phyloP scores from a whole-genome alignment of 2,329 filamentous ascomycete species.

The Penicillium frequentans region DNA sequence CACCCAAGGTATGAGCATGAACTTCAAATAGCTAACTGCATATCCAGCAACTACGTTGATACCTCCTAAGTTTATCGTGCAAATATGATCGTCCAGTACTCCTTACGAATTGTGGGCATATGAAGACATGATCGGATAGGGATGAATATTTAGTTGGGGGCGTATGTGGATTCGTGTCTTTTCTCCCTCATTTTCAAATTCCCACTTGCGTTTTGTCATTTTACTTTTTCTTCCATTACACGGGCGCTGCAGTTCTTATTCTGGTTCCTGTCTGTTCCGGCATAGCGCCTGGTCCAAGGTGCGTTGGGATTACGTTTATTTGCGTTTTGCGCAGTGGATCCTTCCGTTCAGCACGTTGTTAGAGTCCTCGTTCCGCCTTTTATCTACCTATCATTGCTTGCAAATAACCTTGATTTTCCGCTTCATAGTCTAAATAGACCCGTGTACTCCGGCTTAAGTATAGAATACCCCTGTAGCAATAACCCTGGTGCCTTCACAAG shows the following conservation, averaged over 20 bases:
- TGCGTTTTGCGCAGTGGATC: neutral
- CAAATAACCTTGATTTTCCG: slow-evolving; percentile 5
- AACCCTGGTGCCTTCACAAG: neutral
- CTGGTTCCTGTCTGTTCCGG: slow-evolving; percentile 3
- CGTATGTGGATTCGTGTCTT: slow-evolving; percentile 15
- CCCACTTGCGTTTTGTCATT: slow-evolving; percentile 6
- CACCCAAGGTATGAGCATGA: neutral
- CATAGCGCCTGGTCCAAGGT: neutral
- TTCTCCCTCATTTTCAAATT: slow-evolving; percentile 9
- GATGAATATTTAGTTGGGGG: slow-evolving; percentile 20
- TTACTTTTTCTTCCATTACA: slow-evolving; percentile 6
- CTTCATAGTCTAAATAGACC: neutral
- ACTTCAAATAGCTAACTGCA: neutral
- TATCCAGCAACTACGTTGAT: slow-evolving; percentile 39
- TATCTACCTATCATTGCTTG: neutral
- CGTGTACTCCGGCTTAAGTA: neutral
- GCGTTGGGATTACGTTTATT: slow-evolving; percentile 1
- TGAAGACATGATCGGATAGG: slow-evolving; percentile 10
- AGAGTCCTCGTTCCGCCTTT: slow-evolving; percentile 8
- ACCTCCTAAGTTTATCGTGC: slow-evolving; percentile 23
- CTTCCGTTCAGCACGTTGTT: slow-evolving; percentile 10
- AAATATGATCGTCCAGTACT: slow-evolving; percentile 12
- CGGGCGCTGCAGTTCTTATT: slow-evolving; percentile 20
- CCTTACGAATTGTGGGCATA: slow-evolving; percentile 7
- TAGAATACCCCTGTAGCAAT: neutral